These are phyloP conservation scores for Coccinonectria pachysandricola DNA, from an alignment of 2,329 filamentous ascomycete species.

Conservation along the genomic window DNA sequence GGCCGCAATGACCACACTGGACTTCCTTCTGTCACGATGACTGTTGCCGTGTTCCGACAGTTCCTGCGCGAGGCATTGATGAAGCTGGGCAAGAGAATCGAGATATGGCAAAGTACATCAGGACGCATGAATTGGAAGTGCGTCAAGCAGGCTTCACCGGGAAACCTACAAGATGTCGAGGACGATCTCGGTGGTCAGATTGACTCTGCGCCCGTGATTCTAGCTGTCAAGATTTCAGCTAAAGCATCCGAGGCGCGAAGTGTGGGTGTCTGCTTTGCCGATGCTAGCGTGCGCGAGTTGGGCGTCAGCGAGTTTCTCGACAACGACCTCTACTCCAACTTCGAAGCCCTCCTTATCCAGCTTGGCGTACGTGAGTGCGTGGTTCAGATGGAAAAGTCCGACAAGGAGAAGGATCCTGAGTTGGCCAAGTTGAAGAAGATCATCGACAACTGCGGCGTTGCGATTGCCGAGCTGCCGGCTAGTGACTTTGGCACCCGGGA, in stretches of 20 bases:
- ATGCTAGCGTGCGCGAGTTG: constrained; percentile 89
- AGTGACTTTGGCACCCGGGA: constrained; percentile 80
- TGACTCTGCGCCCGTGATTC: constrained; percentile 84
- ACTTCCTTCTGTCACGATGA: constrained; percentile 89
- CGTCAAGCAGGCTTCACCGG: constrained; percentile 83
- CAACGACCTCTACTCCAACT: constrained; percentile 96
- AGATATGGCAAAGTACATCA: constrained; percentile 72
- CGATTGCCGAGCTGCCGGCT: constrained; percentile 67
- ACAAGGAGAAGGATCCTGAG: constrained; percentile 83
- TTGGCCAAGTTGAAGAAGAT: constrained; percentile 79
- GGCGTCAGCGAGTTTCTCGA: constrained; percentile 98
- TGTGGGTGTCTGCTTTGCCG: constrained; percentile 93
- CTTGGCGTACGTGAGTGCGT: constrained; percentile 91
- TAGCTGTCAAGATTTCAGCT: constrained; percentile 88
- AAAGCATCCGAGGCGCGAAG: constrained; percentile 75
- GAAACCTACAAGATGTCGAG: constrained; percentile 93
- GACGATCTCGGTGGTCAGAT: constrained; percentile 83
- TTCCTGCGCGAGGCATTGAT: constrained; percentile 93
- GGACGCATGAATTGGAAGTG: constrained; percentile 88
- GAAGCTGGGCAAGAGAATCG: constrained; percentile 78
- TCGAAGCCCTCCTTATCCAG: constrained; percentile 92
- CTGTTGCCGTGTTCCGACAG: constrained; percentile 86
- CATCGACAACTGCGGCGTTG: constrained; percentile 84
- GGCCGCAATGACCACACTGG: constrained; percentile 76
- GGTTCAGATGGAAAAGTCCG: constrained; percentile 64